Conservation (phyloP, 163 green algal species). For the Dunaliella salina region DNA sequence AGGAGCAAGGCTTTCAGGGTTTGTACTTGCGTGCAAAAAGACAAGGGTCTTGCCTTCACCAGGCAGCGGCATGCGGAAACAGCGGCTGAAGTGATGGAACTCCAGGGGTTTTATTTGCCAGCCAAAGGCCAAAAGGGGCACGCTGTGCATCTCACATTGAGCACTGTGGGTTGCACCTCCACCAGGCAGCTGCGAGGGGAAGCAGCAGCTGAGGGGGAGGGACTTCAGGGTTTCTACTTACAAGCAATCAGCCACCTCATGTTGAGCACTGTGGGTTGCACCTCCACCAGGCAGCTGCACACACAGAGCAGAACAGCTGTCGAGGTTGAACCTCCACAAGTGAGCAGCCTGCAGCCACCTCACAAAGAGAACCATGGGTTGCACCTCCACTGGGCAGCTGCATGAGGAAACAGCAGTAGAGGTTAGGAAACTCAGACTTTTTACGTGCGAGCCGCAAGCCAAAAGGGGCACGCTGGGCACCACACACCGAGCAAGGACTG, state of each 20-base stretch:
- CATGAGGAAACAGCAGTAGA: background rate
- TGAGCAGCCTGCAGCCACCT: background rate
- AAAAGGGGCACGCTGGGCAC: background rate
- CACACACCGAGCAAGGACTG: background rate
- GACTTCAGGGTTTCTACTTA: too few species aligned
- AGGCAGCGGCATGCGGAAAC: too few species aligned
- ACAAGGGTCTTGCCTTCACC: too few species aligned
- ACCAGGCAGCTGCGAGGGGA: background rate
- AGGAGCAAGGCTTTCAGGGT: too few species aligned
- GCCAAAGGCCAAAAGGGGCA: background rate
- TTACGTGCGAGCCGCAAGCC: background rate
- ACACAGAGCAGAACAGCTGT: too few species aligned
- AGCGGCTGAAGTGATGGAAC: background rate
- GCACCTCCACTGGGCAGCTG: background rate
- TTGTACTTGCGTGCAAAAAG: too few species aligned
- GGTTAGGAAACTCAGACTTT: background rate
- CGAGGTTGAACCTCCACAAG: background rate
- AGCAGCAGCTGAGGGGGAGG: slow-evolving; percentile 14
- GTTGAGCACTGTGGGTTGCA: too few species aligned
- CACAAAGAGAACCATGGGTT: too few species aligned
- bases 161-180: slow-evolving; percentile 13
- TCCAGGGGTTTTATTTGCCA: background rate
- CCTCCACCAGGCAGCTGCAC: too few species aligned
- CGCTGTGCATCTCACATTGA: background rate
- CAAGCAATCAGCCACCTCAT: too few species aligned